These are phyloP conservation scores for Xylaria flabelliformis DNA, from an alignment of 495 filamentous ascomycete species.

Conservation along the genomic window DNA sequence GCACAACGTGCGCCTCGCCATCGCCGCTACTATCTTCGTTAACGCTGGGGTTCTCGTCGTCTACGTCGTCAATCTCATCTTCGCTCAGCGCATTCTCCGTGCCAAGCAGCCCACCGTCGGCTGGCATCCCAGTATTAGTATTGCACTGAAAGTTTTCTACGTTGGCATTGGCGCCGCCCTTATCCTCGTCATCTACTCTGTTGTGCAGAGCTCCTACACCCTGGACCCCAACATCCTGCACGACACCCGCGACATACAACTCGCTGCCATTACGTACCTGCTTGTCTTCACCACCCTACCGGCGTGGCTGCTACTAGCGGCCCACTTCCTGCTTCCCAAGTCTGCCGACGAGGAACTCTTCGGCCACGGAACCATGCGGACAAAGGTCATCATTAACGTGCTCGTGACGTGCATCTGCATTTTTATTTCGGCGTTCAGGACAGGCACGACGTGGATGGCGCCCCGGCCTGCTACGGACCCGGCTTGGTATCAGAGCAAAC, in stretches of 20 bases:
- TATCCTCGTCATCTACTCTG: constrained; percentile 71
- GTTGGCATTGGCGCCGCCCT: constrained; percentile 64
- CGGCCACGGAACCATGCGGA: constrained; percentile 67
- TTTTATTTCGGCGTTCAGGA: constrained; percentile 71
- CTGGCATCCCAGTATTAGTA: constrained; percentile 61
- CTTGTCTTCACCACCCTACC: constrained; percentile 76
- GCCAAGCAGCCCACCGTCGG: constrained; percentile 74
- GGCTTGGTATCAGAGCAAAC: constrained; percentile 71
- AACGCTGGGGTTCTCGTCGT: constrained; percentile 78
- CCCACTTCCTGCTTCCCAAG: constrained; percentile 58
- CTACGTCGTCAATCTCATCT: constrained; percentile 82
- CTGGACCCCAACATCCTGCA: constrained; percentile 53
- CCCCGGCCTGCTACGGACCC: constrained; percentile 60
- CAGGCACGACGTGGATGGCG: constrained; percentile 61
- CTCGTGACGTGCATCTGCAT: constrained; percentile 61
- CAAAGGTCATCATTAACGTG: constrained; percentile 68
- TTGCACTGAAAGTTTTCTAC: constrained; percentile 64
- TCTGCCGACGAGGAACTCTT: constrained; percentile 66
- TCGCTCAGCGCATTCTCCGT: constrained; percentile 77
- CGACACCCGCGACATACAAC: constrained; percentile 66
- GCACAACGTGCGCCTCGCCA: constrained; percentile 64
- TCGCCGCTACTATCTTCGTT: constrained; percentile 78
- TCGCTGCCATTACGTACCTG: constrained; percentile 71
- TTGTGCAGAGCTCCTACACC: constrained; percentile 61
- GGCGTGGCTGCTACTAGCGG: constrained; percentile 64